Conservation (phyloP, 441 rosid genomes). For the Populus hybrid region DNA sequence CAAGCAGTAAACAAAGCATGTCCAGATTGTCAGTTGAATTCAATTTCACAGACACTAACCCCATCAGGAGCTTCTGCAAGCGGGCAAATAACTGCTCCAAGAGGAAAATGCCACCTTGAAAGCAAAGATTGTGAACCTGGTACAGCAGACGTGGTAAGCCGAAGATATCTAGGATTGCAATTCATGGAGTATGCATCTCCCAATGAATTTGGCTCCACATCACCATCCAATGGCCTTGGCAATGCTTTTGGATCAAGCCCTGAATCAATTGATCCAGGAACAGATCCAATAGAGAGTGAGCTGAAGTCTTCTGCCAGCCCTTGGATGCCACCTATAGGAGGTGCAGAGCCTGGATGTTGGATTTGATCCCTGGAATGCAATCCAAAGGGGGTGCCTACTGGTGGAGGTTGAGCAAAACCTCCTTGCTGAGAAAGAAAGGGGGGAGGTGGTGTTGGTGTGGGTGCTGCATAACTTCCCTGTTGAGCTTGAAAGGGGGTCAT, state of each 20-base stretch:
- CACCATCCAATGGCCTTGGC: slow-evolving; percentile 94
- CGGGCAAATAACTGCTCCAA: slow-evolving; percentile 99
- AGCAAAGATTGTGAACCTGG: slow-evolving; percentile 90
- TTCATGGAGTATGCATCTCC: slow-evolving; percentile 69
- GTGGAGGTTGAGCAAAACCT: slow-evolving; percentile 45
- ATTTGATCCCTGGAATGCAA: slow-evolving; percentile 50
- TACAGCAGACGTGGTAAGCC: slow-evolving; percentile 84
- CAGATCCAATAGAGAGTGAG: slow-evolving; percentile 67
- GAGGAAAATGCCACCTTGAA: slow-evolving; percentile 98
- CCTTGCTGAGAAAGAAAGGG: slow-evolving; percentile 57
- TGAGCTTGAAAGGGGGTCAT: slow-evolving; percentile 48
- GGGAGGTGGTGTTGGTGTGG: slow-evolving; percentile 42
- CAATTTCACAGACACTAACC: slow-evolving; percentile 52
- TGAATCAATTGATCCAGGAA: slow-evolving; percentile 81
- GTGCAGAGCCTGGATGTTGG: slow-evolving; percentile 52
- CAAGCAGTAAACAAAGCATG: slow-evolving; percentile 11
- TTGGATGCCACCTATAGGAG: slow-evolving; percentile 62
- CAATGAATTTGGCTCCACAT: slow-evolving; percentile 69
- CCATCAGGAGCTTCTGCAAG: slow-evolving; percentile 94
- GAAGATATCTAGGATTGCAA: slow-evolving; percentile 77
- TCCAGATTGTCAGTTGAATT: slow-evolving; percentile 18
- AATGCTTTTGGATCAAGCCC: slow-evolving; percentile 73
- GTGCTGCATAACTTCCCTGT: slow-evolving; percentile 50
- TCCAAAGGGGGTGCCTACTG: slow-evolving; percentile 38
- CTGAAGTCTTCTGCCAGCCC: slow-evolving; percentile 84